Conservation (phyloP, 2,329 filamentous ascomycete species). For the Penicillium sp. region DNA sequence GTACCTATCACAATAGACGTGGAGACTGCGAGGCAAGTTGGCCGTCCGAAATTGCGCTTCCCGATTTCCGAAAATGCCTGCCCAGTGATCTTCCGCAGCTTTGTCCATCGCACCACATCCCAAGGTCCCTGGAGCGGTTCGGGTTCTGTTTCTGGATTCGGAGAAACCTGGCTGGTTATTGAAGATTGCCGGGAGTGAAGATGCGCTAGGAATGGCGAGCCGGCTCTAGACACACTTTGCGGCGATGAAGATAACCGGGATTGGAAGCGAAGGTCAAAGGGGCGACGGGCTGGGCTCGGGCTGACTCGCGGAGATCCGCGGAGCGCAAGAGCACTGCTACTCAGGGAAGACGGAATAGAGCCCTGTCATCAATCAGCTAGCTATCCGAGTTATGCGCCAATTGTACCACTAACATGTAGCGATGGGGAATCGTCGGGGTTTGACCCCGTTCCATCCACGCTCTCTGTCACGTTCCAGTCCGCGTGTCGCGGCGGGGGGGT, state of each 20-base stretch:
- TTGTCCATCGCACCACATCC: slow-evolving; percentile 97
- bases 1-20: slow-evolving; percentile 88
- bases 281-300: slow-evolving; percentile 79
- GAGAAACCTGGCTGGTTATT: slow-evolving; percentile 66
- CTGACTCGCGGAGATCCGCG: slow-evolving; percentile 68
- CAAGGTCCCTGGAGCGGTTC: slow-evolving; percentile 79
- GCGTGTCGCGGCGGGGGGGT: slow-evolving; percentile 25
- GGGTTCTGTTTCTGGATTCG: slow-evolving; percentile 61
- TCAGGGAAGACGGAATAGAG: slow-evolving; percentile 61
- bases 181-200: slow-evolving; percentile 79
- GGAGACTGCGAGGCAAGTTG: slow-evolving; percentile 85
- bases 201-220: slow-evolving; percentile 75
- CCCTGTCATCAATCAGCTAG: slow-evolving; percentile 44
- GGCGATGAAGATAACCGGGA: slow-evolving; percentile 72
- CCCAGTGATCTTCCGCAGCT: slow-evolving; percentile 80
- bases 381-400: slow-evolving; percentile 57
- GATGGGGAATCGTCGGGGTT: slow-evolving; percentile 83
- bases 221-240: slow-evolving; percentile 62
- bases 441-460: slow-evolving; percentile 68
- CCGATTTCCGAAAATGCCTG: slow-evolving; percentile 92
- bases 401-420: slow-evolving; percentile 62
- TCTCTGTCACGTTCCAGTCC: slow-evolving; percentile 29
- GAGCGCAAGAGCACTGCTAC: slow-evolving; percentile 71
- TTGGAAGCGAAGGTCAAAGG: slow-evolving; percentile 93
- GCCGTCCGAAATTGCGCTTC: slow-evolving; percentile 85